These are phyloP conservation scores for Chaetomiaceae sp. DNA, from an alignment of 2,329 filamentous ascomycete species.

Conservation along the genomic window DNA sequence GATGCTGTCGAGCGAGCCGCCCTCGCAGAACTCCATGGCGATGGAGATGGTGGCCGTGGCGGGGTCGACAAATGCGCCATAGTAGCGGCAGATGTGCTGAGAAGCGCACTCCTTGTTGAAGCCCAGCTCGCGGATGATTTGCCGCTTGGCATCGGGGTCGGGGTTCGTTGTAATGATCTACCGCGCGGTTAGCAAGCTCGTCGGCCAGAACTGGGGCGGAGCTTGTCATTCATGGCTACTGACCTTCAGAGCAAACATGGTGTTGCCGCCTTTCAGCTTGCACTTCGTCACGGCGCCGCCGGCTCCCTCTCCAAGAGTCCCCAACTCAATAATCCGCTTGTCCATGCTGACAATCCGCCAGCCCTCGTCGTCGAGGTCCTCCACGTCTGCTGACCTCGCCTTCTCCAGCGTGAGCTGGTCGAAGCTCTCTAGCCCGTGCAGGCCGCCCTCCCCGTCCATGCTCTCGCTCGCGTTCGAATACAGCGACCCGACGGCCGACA, in stretches of 20 bases:
- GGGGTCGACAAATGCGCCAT: conserved; percentile 92
- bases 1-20: conserved; percentile 90
- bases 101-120: conserved; percentile 98
- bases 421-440: conserved; percentile 69
- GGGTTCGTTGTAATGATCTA: conserved; percentile 98
- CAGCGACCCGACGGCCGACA: conserved; percentile 79
- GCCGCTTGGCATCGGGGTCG: conserved; percentile 95
- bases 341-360: conserved; percentile 92
- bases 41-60: conserved; percentile 97
- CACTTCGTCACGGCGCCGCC: conserved; percentile 92
- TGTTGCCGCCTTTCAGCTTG: conserved; percentile 84
- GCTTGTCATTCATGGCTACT: too few species aligned
- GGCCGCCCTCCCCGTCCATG: conserved; percentile 70
- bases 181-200: background rate
- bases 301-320: conserved; percentile 87
- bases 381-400: conserved; percentile 78
- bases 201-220: too few species aligned
- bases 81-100: conserved; percentile 94
- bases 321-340: conserved; percentile 79
- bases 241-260: conserved; percentile 95
- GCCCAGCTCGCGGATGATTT: conserved; percentile 90
- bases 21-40: conserved; percentile 98
- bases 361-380: conserved; percentile 89
- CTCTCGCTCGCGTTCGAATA: conserved; percentile 72
- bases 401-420: conserved; percentile 78